Base-by-base conservation (phyloP, 768 basidiomycete genomes). In the Wakefieldia striispora region DNA sequence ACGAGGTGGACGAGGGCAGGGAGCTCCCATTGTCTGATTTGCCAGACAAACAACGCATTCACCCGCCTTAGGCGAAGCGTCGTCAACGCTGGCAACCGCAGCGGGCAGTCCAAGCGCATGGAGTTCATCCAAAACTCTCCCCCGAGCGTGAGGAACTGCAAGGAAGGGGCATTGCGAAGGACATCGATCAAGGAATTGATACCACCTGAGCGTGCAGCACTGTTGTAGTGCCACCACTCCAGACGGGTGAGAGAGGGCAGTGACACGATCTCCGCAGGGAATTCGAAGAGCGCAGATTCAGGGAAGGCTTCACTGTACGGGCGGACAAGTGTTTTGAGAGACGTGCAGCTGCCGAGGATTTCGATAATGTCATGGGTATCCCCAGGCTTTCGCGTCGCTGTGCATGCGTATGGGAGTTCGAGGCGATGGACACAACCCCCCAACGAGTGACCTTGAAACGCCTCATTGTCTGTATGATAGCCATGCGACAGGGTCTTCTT, bases 171-270 rank as follows among this genome's bases (percentile, higher is more conserved):
- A 40, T 65, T 68, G 9, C 62, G 67, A 21, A 88, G 73, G 50
- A 84, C 79, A 44, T 75, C 66, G 3, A 61, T 58, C 36, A 88
- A 68, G 7, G 78, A 81, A 64, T 87, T 86, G 51, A 86, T 80
- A 6, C 84, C 85, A 2, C 84, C 84, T 16, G 80, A 74, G 39
- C 79, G 74, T 34, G 80, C 77, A 19, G 84, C 84, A 62, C 66
- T 62, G 51, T 64, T 69, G 55, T 79, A 63, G 58, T 85, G 76
- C 81, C 82, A 86, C 83, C 84, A 87, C 42, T 86, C 84, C 26
- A 88, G 73, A 23, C 83, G 79, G 38, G 75, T 77, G 35, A 88
- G 70, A 19, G 77, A 77, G 19, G 72, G 68, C 13, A 85, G 54
- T 4, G 74, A 60, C 3, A 81, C 64, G 46, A 66, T 70, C 13